phyloP scores from a whole-genome alignment of 768 basidiomycete genomes.

The Termitomyces sp. region DNA sequence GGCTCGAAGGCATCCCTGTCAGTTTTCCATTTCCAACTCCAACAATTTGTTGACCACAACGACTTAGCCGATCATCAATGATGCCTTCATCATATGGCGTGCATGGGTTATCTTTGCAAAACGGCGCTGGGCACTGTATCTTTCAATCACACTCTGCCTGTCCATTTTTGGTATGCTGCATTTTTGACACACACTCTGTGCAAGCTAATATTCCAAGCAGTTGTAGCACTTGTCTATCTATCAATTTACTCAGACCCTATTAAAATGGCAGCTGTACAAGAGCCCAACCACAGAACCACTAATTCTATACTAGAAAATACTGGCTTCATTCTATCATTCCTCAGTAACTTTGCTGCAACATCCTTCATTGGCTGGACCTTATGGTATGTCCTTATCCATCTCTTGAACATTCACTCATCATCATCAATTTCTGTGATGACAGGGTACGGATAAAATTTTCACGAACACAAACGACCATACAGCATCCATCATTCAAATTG shows the following conservation, averaged over 20 bases:
- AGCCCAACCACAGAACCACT: too few relatives aligned
- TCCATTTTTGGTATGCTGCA: background rate
- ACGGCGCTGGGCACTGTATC: background rate
- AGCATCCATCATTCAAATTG: background rate
- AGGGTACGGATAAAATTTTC: background rate
- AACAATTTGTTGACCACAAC: background rate
- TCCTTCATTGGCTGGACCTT: background rate
- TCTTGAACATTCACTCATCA: background rate
- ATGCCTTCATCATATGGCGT: background rate
- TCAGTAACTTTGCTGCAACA: background rate
- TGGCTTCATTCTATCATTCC: background rate
- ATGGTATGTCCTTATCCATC: background rate
- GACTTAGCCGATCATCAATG: background rate
- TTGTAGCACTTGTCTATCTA: background rate
- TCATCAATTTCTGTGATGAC: background rate
- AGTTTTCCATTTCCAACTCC: background rate
- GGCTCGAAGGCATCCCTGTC: background rate
- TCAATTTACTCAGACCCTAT: too few relatives aligned
- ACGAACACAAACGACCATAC: background rate
- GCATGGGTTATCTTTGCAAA: background rate
- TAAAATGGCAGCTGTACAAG: too few relatives aligned
- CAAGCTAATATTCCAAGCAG: background rate
- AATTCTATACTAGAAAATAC: too few relatives aligned
- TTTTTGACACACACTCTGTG: background rate
- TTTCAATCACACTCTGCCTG: background rate